Base-by-base conservation (phyloP, 768 basidiomycete genomes). In the Leccinellum rugosiceps region DNA sequence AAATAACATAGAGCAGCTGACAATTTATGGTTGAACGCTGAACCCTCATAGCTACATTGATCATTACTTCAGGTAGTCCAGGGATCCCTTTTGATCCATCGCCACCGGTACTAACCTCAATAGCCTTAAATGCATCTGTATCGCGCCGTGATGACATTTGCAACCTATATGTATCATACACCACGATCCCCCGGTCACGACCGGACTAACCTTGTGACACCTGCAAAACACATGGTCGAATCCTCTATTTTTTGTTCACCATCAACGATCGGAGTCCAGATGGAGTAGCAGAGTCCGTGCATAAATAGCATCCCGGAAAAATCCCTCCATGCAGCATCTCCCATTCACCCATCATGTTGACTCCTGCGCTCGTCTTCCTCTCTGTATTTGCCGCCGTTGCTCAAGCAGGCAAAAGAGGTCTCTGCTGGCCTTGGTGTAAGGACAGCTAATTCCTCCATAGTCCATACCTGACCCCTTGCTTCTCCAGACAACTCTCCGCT, bases 361-460 rank as follows among this genome's bases (percentile, higher is more conserved):
- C 49, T 21, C 60, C 50, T 32, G 34, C 56, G 5, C n/a, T 72
- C 11, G 49, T 65, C 32, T 23, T 67, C 25, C 52, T 69, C 17
- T 50, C 59, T 0, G 17, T 62, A 7, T 71, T 70, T 34, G 31
- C 58, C 1, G 32, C 57, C 13, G 52, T 58, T 19, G 67, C 59
- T 38, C 65, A 60, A 13, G 76, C 76, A 23, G 75, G 76, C 25
- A 76, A 76, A 62, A 68, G 74, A 19, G 75, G 75, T 38, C 68
- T 76, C 23, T 64, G 63, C 44, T 76, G 75, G 75, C 63, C 75
- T 28, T 77, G 59, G 58, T 76, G 72, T 74, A 56, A 58, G 68
- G 11, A 50, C 2, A 45, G 13, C 10, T 3, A 19, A 23, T 8
- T 3, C 15, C 11, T 49, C 6, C 30, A 6, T 2, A 3, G 4